phyloP scores from a whole-genome alignment of 257 asterid genomes.

The Sherardia arvensis region DNA sequence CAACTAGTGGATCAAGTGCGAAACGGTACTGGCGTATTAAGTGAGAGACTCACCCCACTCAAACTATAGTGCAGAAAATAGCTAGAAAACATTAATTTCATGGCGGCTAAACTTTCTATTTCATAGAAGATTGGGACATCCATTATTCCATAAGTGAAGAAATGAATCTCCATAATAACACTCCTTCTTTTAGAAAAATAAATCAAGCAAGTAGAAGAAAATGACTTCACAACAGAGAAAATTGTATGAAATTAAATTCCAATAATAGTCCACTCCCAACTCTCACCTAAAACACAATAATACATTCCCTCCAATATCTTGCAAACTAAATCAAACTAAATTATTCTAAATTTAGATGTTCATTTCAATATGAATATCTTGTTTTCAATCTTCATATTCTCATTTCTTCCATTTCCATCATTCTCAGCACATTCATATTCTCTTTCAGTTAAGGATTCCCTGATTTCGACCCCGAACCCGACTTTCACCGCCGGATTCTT shows the following conservation, averaged over 20 bases:
- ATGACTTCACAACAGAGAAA: neutral
- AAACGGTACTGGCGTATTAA: no score
- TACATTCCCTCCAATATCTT: neutral
- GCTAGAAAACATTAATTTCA: neutral
- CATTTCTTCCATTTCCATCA: conserved; percentile 4
- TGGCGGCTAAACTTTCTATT: neutral
- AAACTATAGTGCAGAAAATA: no score
- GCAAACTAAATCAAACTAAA: neutral
- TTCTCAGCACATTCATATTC: conserved; percentile 5
- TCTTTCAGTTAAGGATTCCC: conserved; percentile 11
- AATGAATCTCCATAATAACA: neutral
- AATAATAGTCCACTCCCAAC: neutral
- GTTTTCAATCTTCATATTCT: neutral
- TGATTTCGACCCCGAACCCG: conserved; percentile 13
- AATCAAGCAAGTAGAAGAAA: neutral
- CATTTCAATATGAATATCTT: neutral
- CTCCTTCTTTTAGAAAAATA: no score
- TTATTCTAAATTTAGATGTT: no score
- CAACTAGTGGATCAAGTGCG: no score
- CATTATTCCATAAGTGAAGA: neutral
- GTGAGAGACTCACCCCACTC: no score
- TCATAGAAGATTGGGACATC: neutral
- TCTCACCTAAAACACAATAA: neutral
- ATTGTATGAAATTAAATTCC: neutral
- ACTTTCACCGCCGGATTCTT: conserved; percentile 24